These are phyloP conservation scores for Eustoma russellianum DNA, from an alignment of 257 asterid species.

Conservation along the genomic window DNA sequence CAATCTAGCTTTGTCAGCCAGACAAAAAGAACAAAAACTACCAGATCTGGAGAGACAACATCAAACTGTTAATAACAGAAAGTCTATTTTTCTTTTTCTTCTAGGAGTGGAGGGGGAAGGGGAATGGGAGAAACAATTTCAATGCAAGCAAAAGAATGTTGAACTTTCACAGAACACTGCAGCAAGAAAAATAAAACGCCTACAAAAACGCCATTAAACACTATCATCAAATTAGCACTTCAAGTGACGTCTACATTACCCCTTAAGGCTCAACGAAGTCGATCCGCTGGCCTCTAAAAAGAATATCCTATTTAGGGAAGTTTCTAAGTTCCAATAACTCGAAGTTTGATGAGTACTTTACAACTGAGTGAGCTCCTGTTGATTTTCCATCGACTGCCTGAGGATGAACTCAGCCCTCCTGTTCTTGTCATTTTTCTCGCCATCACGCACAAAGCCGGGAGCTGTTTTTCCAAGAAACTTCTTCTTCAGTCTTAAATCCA, in stretches of 20 bases:
- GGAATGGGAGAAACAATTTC: neutral
- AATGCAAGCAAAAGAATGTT: conserved; percentile 18
- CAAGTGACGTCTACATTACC: conserved; percentile 15
- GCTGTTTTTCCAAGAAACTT: conserved; percentile 40
- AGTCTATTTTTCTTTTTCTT: too few species aligned
- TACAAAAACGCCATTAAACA: conserved; percentile 28
- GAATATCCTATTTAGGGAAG: conserved; percentile 21
- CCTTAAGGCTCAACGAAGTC: conserved; percentile 44
- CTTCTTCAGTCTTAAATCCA: conserved; percentile 75
- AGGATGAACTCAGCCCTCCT: conserved; percentile 78
- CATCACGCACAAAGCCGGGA: conserved; percentile 66
- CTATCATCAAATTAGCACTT: conserved; percentile 49
- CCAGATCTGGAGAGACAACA: neutral
- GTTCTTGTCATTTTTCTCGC: conserved; percentile 83
- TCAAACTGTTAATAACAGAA: too few species aligned
- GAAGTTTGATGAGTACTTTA: conserved; percentile 50
- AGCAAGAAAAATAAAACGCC: conserved; percentile 28
- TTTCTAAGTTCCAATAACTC: conserved; percentile 19
- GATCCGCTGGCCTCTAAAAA: conserved; percentile 30
- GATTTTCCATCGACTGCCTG: conserved; percentile 64
- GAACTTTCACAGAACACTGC: conserved; percentile 13
- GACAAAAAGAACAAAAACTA: neutral
- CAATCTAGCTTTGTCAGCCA: neutral
- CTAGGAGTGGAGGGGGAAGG: too few species aligned
- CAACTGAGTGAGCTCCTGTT: conserved; percentile 79